Percentiles rank a stretch among this genome's conserved stretches.
phyloP scores from a whole-genome alignment of 306 rosid species.

The Phaseolus lunatus region DNA sequence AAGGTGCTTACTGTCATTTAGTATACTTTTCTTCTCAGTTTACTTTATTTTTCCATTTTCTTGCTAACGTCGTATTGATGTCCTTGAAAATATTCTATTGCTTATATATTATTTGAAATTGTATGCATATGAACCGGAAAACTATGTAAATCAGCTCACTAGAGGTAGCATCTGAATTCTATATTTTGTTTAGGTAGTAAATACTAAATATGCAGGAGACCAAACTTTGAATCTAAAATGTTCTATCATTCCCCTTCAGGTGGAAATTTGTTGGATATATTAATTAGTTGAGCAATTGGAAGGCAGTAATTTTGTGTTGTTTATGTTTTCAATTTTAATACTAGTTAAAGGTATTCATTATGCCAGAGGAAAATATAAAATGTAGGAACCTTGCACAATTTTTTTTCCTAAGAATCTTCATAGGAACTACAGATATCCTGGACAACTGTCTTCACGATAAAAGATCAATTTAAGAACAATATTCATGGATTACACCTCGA shows the following conservation, averaged over 20 bases:
- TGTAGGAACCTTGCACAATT: not conserved
- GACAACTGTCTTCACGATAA: constrained; percentile 16
- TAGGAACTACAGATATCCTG: constrained; percentile 18
- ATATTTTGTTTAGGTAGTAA: constrained; percentile 16
- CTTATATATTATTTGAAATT: constrained; percentile 33
- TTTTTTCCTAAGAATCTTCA: not conserved
- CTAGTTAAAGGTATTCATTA: constrained; percentile 12
- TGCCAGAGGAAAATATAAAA: constrained; percentile 23
- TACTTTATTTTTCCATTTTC: not conserved
- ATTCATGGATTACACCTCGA: constrained; percentile 35
- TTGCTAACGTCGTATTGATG: constrained; percentile 29
- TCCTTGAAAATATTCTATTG: constrained; percentile 9
- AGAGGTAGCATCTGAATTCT: constrained; percentile 10
- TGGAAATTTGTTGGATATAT: constrained; percentile 18
- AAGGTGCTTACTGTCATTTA: constrained; percentile 57
- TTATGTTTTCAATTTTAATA: not conserved
- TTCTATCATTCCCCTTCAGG: constrained; percentile 4
- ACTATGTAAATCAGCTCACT: constrained; percentile 9
- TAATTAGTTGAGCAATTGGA: constrained; percentile 20
- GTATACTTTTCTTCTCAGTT: constrained; percentile 1
- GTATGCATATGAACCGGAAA: constrained; percentile 33
- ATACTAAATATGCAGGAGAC: constrained; percentile 34
- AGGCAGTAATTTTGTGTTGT: not conserved
- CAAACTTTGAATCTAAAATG: constrained; percentile 7
- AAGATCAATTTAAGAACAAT: not conserved